phyloP scores from a whole-genome alignment of 805 yeast genomes.

The Zygotorulaspora danielsina region DNA sequence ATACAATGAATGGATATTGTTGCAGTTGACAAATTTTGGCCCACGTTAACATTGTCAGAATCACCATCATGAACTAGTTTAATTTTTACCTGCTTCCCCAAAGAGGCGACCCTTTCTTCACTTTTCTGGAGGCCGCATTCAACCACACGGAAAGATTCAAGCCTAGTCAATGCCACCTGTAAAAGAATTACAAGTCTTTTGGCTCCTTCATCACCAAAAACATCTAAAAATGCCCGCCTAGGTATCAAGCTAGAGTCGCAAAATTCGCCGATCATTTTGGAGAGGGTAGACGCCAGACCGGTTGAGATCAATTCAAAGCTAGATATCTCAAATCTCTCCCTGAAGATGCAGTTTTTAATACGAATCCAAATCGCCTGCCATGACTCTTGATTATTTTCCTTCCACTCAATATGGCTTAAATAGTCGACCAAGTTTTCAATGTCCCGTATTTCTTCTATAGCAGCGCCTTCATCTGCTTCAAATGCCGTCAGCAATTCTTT shows the following conservation, averaged over 20 bases:
- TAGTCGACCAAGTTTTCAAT: slow-evolving; percentile 24
- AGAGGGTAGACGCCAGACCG: slow-evolving; percentile 47
- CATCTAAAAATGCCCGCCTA: slow-evolving; percentile 43
- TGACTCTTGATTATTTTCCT: slow-evolving; percentile 27
- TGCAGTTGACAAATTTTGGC: slow-evolving; percentile 27
- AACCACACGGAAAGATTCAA: slow-evolving; percentile 65
- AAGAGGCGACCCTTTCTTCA: slow-evolving; percentile 48
- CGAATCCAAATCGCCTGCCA: slow-evolving; percentile 39
- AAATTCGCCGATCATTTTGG: slow-evolving; percentile 22
- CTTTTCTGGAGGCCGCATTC: slow-evolving; percentile 39
- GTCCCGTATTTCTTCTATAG: slow-evolving; percentile 23
- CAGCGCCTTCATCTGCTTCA: slow-evolving; percentile 23
- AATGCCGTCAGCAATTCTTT: slow-evolving; percentile 17
- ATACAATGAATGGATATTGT: slow-evolving; percentile 48
- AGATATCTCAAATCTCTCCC: slow-evolving; percentile 42
- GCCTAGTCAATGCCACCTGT: slow-evolving; percentile 69
- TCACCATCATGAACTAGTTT: slow-evolving; percentile 44
- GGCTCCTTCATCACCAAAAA: slow-evolving; percentile 37
- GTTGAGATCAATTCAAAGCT: slow-evolving; percentile 73
- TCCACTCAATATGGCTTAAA: slow-evolving; percentile 22
- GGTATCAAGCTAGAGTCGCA: slow-evolving; percentile 36
- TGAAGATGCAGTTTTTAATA: slow-evolving; percentile 37
- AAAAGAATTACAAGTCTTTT: slow-evolving; percentile 50
- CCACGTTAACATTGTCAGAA: slow-evolving; percentile 25
- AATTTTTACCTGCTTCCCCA: slow-evolving; percentile 69